Conservation (phyloP, 805 yeast species). For the Saturnispora kantuleensis region DNA sequence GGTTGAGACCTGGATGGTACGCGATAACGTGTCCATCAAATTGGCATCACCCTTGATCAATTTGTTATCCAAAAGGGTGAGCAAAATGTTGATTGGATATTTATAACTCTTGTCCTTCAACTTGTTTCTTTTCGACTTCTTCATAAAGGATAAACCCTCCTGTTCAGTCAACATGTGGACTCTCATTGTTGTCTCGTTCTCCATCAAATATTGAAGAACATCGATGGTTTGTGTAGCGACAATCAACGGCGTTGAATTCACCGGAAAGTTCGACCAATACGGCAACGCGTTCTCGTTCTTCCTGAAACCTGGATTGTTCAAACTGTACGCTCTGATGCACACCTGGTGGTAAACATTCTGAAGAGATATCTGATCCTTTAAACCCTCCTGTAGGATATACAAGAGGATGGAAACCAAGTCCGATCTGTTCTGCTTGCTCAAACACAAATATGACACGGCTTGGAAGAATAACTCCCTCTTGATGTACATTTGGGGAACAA, state of each 20-base stretch:
- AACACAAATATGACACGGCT: constrained; percentile 56
- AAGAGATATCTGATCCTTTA: constrained; percentile 45
- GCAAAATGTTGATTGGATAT: constrained; percentile 65
- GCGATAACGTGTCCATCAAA: constrained; percentile 66
- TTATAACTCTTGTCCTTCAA: constrained; percentile 36
- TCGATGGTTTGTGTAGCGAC: constrained; percentile 75
- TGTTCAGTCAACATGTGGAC: constrained; percentile 75
- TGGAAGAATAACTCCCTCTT: constrained; percentile 57
- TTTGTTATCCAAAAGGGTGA: constrained; percentile 51
- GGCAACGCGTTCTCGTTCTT: not conserved
- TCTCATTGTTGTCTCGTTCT: constrained; percentile 55
- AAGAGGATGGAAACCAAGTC: constrained; percentile 64
- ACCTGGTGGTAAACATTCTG: constrained; percentile 54
- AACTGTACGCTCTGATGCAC: constrained; percentile 35
- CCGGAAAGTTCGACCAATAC: constrained; percentile 32
- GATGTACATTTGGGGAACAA: constrained; percentile 57
- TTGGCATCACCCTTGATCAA: constrained; percentile 64
- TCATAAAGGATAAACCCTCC: constrained; percentile 38
- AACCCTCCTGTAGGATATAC: constrained; percentile 69
- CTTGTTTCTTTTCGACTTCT: constrained; percentile 29
- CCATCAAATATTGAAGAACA: constrained; percentile 60
- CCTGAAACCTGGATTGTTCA: not conserved
- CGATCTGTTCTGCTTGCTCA: constrained; percentile 66
- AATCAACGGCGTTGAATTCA: constrained; percentile 53
- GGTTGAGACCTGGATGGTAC: constrained; percentile 68